phyloP scores from a whole-genome alignment of 495 filamentous ascomycete genomes.

The Penicillium tannophilum region DNA sequence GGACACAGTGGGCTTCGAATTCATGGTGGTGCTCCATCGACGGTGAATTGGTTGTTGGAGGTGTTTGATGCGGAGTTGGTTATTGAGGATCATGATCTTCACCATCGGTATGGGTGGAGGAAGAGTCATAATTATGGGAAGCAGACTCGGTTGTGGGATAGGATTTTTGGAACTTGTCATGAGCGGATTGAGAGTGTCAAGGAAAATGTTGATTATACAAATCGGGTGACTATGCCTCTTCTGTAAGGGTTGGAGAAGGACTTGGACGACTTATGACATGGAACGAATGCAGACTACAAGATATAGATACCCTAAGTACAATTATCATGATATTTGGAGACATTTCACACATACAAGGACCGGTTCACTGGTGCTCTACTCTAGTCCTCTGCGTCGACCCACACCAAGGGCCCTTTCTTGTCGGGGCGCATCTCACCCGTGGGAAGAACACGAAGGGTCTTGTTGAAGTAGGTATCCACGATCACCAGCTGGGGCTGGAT shows the following conservation, averaged over 20 bases:
- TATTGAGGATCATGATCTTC: slow-evolving; percentile 36
- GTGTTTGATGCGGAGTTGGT: slow-evolving; percentile 31
- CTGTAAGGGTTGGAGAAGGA: slow-evolving; percentile 9
- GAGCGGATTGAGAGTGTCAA: slow-evolving; percentile 29
- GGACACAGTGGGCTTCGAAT: slow-evolving; percentile 33
- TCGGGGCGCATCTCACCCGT: slow-evolving; percentile 72
- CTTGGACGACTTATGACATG: neutral
- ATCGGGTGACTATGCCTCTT: slow-evolving; percentile 29
- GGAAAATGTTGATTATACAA: slow-evolving; percentile 30
- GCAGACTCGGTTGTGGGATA: slow-evolving; percentile 34
- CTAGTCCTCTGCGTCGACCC: slow-evolving; percentile 59
- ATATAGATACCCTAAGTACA: slow-evolving; percentile 2
- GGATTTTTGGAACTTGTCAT: slow-evolving; percentile 32
- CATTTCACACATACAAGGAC: slow-evolving; percentile 1
- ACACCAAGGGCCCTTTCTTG: slow-evolving; percentile 71
- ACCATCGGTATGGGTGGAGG: slow-evolving; percentile 35
- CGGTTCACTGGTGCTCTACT: neutral
- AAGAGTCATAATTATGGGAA: slow-evolving; percentile 36
- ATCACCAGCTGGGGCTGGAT: slow-evolving; percentile 73
- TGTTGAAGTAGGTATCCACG: slow-evolving; percentile 87
- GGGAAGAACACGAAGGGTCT: slow-evolving; percentile 72
- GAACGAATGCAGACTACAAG: neutral
- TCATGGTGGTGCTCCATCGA: slow-evolving; percentile 27
- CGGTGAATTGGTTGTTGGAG: slow-evolving; percentile 30
- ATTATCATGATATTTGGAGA: slow-evolving; percentile 7